These are phyloP conservation scores for Angomonas deanei DNA, from an alignment of 208 protist species.

Conservation along the genomic window DNA sequence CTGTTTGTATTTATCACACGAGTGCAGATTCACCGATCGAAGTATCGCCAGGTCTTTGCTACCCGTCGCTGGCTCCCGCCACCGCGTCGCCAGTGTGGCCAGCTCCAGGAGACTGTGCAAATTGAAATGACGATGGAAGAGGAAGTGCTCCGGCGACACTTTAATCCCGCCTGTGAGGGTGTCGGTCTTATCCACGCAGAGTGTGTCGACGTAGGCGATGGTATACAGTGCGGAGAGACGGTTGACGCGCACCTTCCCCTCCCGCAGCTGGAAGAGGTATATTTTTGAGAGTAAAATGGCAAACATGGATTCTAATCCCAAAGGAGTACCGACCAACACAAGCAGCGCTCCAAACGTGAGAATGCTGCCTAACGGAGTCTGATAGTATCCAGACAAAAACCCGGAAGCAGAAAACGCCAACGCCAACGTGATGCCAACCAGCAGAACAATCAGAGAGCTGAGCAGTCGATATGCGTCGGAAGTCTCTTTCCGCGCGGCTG, in stretches of 20 bases:
- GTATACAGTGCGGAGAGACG: constrained; percentile 78
- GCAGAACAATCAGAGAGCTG: background rate
- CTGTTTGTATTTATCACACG: constrained; percentile 48
- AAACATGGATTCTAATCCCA: background rate
- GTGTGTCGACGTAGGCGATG: constrained; percentile 30
- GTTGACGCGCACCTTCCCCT: constrained; percentile 81
- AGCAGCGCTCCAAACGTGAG: background rate
- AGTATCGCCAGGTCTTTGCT: constrained; percentile 66
- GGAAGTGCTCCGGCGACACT: constrained; percentile 34
- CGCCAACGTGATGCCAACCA: background rate
- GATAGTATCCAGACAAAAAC: background rate
- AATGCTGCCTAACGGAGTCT: background rate
- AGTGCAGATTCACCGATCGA: constrained; percentile 36
- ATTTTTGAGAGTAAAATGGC: background rate
- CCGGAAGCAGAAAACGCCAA: background rate
- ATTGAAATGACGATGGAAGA: constrained; percentile 27
- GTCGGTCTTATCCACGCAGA: constrained; percentile 91
- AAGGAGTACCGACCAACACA: background rate
- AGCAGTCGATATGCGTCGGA: background rate
- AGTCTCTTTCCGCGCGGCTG: background rate
- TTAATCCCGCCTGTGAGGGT: constrained; percentile 88
- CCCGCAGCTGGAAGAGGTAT: constrained; percentile 19
- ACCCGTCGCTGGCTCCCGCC: constrained; percentile 55
- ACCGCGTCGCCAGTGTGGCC: constrained; percentile 64
- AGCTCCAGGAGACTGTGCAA: constrained; percentile 42